Evolutionary conservation across 1,284 basidiomycete species (phyloP).

Genomic region (Puccinia hordei): DNA sequence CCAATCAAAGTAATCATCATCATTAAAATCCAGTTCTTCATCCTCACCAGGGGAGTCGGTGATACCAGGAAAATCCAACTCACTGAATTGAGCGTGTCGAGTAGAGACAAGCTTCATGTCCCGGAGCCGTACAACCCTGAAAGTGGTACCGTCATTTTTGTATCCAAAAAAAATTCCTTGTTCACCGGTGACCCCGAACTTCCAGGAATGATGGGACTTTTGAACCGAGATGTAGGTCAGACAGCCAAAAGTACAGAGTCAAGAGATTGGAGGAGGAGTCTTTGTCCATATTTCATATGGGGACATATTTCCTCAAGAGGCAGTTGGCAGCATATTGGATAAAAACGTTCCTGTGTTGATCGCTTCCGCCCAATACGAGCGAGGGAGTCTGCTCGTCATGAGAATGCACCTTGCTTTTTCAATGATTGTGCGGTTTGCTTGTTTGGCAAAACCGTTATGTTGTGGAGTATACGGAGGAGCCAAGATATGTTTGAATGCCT

Average conservation of each 20-base stretch:
- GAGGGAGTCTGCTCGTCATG: conserved; percentile 55
- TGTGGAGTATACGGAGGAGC: conserved; percentile 60
- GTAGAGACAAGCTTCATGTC: too few species aligned
- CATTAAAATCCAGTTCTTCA: too few species aligned
- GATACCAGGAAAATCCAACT: too few species aligned
- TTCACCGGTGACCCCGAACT: background rate
- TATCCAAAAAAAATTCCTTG: background rate
- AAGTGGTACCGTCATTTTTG: too few species aligned
- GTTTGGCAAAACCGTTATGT: conserved; percentile 58
- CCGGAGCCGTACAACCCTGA: too few species aligned
- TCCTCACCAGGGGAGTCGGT: too few species aligned
- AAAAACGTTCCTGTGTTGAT: conserved; percentile 58
- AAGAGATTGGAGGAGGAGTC: background rate
- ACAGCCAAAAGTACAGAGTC: background rate
- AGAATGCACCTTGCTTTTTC: conserved; percentile 57
- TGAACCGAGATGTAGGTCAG: background rate
- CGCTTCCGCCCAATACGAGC: conserved; percentile 59
- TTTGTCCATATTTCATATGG: background rate
- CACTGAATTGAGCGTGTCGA: too few species aligned
- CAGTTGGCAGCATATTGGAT: conserved; percentile 57
- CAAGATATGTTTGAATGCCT: conserved; percentile 58
- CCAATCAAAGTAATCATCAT: too few species aligned
- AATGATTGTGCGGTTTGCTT: conserved; percentile 57
- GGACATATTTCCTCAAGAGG: background rate
- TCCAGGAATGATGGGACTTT: background rate